Conservation (phyloP, 2,329 filamentous ascomycete species). For the Penicillium expansum region DNA sequence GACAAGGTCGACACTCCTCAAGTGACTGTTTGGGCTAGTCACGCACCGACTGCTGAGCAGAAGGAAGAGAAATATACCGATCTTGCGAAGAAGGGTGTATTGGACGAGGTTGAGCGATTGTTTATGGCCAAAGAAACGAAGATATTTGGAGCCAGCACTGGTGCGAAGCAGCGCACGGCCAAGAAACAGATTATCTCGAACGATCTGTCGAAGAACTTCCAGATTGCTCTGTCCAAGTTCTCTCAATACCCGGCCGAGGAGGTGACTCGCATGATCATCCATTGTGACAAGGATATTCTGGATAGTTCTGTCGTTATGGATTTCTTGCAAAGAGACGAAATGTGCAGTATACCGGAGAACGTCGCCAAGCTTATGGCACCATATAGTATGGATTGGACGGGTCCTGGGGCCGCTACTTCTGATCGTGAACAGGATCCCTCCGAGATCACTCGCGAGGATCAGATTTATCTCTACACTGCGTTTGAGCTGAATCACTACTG, state of each 20-base stretch:
- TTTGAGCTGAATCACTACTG: constrained; percentile 97
- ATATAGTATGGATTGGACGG: constrained; percentile 95
- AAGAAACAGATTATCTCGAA: constrained; percentile 96
- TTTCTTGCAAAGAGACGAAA: constrained; percentile 86
- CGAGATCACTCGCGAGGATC: constrained; percentile 91
- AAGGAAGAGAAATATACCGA: constrained; percentile 96
- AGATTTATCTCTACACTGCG: constrained; percentile 89
- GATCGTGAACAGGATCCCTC: constrained; percentile 78
- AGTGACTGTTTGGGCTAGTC: constrained; percentile 87
- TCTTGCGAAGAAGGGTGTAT: constrained; percentile 86
- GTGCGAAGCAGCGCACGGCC: constrained; percentile 73
- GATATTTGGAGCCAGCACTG: constrained; percentile 65
- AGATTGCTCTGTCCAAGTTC: constrained; percentile 92
- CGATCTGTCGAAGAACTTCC: constrained; percentile 84
- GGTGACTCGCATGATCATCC: constrained; percentile 88
- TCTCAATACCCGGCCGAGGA: constrained; percentile 81
- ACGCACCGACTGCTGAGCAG: constrained; percentile 79
- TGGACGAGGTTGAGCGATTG: constrained; percentile 95
- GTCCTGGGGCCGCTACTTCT: constrained; percentile 73
- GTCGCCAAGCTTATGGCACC: constrained; percentile 86
- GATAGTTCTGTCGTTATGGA: constrained; percentile 94
- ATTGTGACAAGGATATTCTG: constrained; percentile 84
- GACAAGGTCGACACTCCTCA: constrained; percentile 94
- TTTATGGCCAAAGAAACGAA: constrained; percentile 98
- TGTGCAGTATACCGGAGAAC: constrained; percentile 91